These are phyloP conservation scores for Onygenales sp. DNA, from an alignment of 2,329 filamentous ascomycete genomes.

Conservation along the genomic window DNA sequence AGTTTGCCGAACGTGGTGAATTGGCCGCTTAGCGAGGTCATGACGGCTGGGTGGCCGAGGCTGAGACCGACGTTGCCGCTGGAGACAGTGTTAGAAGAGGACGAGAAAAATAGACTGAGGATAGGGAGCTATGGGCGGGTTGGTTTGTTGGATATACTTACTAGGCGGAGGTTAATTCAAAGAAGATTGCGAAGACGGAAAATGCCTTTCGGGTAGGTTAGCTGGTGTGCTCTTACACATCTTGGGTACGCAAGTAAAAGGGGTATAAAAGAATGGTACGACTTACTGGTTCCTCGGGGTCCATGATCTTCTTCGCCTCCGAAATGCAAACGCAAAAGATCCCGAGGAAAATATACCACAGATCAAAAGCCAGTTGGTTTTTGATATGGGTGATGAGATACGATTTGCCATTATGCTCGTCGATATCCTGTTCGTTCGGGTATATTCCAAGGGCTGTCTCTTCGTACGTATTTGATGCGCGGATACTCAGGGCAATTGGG, in stretches of 20 bases:
- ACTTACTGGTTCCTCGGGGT: conserved; percentile 17
- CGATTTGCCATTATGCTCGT: conserved; percentile 20
- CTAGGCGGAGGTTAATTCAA: conserved; percentile 34
- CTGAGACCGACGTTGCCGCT: conserved; percentile 27
- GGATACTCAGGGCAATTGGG: conserved; percentile 86
- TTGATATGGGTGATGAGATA: conserved; percentile 49
- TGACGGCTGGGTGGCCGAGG: conserved; percentile 21
- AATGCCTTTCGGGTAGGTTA: conserved; percentile 7
- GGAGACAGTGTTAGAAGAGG: neutral
- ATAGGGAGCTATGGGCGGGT: neutral
- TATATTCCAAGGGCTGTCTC: conserved; percentile 54
- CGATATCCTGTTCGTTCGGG: conserved; percentile 11
- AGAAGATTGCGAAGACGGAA: conserved; percentile 25
- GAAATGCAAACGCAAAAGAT: conserved; percentile 42
- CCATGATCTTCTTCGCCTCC: conserved; percentile 32
- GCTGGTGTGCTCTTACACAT: neutral
- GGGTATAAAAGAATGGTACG: neutral
- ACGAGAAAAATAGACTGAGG: neutral
- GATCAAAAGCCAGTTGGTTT: conserved; percentile 55
- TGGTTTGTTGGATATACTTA: conserved; percentile 10
- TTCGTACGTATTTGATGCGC: conserved; percentile 60
- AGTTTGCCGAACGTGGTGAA: conserved; percentile 43
- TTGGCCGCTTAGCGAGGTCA: conserved; percentile 29
- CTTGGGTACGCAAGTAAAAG: neutral
- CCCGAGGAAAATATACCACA: conserved; percentile 55